Evolutionary conservation across 805 yeast genomes (phyloP).

Genomic region (Kluyveromyces aestuarii): DNA sequence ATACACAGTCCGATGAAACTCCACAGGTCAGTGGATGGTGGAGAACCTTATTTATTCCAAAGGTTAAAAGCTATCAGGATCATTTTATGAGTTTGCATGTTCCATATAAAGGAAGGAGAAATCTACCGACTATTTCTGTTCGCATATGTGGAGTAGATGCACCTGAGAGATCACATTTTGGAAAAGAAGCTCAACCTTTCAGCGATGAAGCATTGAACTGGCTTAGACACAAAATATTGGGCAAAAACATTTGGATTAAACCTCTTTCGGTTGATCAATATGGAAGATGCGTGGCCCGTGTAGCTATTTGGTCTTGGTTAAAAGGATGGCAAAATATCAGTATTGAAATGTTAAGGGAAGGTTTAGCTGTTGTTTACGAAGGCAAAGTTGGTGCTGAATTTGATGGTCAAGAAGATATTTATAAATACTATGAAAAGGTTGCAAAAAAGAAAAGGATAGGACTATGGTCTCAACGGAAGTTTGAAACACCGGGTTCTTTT

Average conservation of each 20-base stretch:
- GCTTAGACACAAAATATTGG: conserved; percentile 58
- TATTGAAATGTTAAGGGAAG: conserved; percentile 74
- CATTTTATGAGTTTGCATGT: conserved; percentile 20
- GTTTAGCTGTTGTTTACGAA: conserved; percentile 84
- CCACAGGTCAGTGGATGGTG: not conserved
- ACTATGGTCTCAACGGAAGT: conserved; percentile 52
- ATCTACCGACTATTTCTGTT: conserved; percentile 54
- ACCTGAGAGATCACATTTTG: conserved; percentile 92
- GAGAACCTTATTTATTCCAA: not conserved
- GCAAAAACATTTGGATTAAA: conserved; percentile 60
- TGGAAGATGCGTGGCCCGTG: conserved; percentile 77
- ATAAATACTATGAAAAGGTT: conserved; percentile 46
- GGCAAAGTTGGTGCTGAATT: conserved; percentile 75
- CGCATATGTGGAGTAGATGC: conserved; percentile 93
- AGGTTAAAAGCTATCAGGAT: conserved; percentile 8
- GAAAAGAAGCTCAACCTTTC: conserved; percentile 83
- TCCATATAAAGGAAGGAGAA: conserved; percentile 23
- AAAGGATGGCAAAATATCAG: conserved; percentile 75
- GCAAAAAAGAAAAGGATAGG: conserved; percentile 57
- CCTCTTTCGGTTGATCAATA: conserved; percentile 85
- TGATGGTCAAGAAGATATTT: conserved; percentile 61
- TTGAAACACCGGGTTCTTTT: conserved; percentile 71
- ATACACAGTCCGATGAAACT: not conserved
- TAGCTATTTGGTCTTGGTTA: conserved; percentile 42
- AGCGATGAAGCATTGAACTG: conserved; percentile 78